These are phyloP conservation scores for Annulohypoxylon stygium DNA, from an alignment of 495 filamentous ascomycete species.

Conservation along the genomic window DNA sequence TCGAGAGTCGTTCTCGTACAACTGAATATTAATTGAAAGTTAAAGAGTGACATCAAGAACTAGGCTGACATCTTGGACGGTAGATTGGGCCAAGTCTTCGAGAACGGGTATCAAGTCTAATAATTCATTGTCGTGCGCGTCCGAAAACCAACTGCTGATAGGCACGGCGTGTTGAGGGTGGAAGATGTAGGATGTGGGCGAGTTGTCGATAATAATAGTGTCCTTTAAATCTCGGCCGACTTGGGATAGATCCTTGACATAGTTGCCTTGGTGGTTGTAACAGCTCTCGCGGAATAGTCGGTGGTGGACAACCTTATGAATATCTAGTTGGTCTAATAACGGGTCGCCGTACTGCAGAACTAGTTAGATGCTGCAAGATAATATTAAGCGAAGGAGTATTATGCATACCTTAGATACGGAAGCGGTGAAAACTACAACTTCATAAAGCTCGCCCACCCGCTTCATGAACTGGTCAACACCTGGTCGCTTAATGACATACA, in stretches of 20 bases:
- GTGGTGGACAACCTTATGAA: constrained; percentile 96
- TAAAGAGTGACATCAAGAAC: constrained; percentile 96
- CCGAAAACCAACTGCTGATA: constrained; percentile 99
- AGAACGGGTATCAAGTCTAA: constrained; percentile 98
- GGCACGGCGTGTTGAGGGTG: constrained; percentile 99
- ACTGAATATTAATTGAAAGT: constrained; percentile 51
- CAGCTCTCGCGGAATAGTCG: constrained; percentile 97
- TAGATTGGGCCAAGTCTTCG: constrained; percentile 89
- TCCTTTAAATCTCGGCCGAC: constrained; percentile 95
- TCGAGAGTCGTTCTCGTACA: constrained; percentile 48
- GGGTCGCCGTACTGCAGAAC: constrained; percentile 89
- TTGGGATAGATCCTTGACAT: constrained; percentile 98
- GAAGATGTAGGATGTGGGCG: constrained; percentile 99
- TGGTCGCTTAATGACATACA: constrained; percentile 98
- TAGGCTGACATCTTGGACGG: constrained; percentile 95
- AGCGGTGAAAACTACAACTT: constrained; percentile 98
- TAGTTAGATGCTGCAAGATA: constrained; percentile 27
- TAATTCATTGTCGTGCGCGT: constrained; percentile 99
- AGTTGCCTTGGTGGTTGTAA: constrained; percentile 99
- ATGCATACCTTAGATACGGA: constrained; percentile 93
- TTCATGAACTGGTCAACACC: constrained; percentile 99
- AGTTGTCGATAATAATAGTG: constrained; percentile 99
- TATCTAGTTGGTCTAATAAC: constrained; percentile 94
- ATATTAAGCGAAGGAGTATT: not conserved
- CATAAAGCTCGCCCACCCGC: constrained; percentile 95